A percentile compares a stretch with the other conserved stretches of the same genome.
phyloP scores from a whole-genome alignment of 768 basidiomycete genomes.

The Sistotremastrum suecicum region DNA sequence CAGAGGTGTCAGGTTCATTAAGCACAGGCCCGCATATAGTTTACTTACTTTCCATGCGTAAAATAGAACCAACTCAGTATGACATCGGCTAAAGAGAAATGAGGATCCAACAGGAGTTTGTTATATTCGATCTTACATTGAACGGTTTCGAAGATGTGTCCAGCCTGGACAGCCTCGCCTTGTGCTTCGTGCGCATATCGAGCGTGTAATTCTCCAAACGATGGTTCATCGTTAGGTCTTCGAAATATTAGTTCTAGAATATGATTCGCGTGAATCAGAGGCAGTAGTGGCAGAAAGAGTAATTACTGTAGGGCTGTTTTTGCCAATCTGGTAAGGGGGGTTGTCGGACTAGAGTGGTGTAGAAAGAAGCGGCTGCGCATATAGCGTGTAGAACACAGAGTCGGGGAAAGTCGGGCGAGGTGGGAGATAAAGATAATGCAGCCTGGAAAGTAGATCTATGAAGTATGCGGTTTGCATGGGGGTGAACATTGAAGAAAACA shows the following conservation, averaged over 20 bases:
- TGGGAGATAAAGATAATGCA: slow-evolving; percentile 47
- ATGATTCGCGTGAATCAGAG: slow-evolving; percentile 30
- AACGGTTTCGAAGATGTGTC: slow-evolving; percentile 41
- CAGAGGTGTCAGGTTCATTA: not conserved
- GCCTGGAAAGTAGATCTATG: slow-evolving; percentile 53
- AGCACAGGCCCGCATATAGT: not conserved
- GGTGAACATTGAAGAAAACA: slow-evolving; percentile 67
- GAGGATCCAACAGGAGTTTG: not conserved
- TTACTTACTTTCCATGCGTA: slow-evolving; percentile 48
- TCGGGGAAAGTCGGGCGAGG: slow-evolving; percentile 61
- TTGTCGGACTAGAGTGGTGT: slow-evolving; percentile 52
- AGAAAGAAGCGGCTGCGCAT: slow-evolving; percentile 65
- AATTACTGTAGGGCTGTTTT: not conserved
- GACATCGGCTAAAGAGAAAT: slow-evolving; percentile 32
- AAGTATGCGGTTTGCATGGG: slow-evolving; percentile 57
- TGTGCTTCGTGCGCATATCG: slow-evolving; percentile 36
- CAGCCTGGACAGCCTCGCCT: slow-evolving; percentile 32
- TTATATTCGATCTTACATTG: slow-evolving; percentile 32
- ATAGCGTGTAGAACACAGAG: slow-evolving; percentile 71
- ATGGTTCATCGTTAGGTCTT: slow-evolving; percentile 5
- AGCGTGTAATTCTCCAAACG: slow-evolving; percentile 55
- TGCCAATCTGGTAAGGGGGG: slow-evolving; percentile 35
- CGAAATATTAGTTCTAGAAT: slow-evolving; percentile 27
- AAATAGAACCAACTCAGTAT: slow-evolving; percentile 63
- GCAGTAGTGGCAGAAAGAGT: not conserved